Base-by-base conservation (phyloP, 2,329 filamentous ascomycete species). In the Hymenoscyphus occultus region DNA sequence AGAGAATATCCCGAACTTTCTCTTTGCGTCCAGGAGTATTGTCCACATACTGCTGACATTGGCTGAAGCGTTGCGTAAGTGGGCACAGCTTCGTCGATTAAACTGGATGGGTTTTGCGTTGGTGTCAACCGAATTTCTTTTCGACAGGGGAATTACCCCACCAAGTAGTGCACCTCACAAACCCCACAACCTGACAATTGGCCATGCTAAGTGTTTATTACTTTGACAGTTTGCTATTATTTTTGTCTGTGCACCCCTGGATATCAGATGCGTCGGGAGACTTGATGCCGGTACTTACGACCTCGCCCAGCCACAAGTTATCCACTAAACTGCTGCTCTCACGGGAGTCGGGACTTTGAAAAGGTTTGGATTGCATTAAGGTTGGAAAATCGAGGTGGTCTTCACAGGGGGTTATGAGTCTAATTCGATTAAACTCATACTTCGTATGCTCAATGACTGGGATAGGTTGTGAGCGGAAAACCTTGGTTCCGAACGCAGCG, bases 61-160 rank as follows among this genome's bases (percentile, higher is more conserved):
- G 48, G 48, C 22, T 54, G 61, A 64, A 57, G 61, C 64, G 71
- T 71, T 65, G 63, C 68, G 63, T 62, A 68, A 48, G 57, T 66
- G 64, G 64, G 63, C 61, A 65, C 56, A 65, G 45, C 64, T 59
- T 68, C 62, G 59, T 66, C 57, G 64, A 69, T 72, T 69, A 73
- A 69, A 73, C 71, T 61, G 54, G 56, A 35, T 40, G 63, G 40
- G 72, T 73, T 73, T 74, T 71, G 67, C 56, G 54, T 64, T 59
- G 62, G 71, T 72, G 64, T 72, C 67, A 62, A 65, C 61, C 22
- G 28, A 28, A 35, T 35, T n/a, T 39, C 35, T 64, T 3, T 28
- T 39, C 35, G 61, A 64, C 68, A 70, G 65, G 71, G 70, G 62
- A 28, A 40, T 56, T 40, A 60, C 39, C 28, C 40, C 57, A 68